Conservation (phyloP, 1,284 basidiomycete genomes). For the Malassezia slooffiae region DNA sequence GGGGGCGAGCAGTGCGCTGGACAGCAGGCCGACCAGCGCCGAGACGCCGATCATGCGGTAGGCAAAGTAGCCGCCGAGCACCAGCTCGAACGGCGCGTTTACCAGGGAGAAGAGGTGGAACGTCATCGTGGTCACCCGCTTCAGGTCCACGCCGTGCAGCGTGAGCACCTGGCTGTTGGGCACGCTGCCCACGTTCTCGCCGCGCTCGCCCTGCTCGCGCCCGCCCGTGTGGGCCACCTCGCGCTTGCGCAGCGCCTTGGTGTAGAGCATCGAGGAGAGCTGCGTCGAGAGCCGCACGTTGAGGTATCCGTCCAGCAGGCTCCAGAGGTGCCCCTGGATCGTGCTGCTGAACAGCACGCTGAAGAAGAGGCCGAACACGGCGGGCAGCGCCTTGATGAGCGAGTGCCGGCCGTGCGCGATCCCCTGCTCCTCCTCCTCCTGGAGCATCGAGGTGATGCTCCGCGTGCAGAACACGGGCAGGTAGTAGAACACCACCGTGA, state of each 20-base stretch:
- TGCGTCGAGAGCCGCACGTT: constrained; percentile 11
- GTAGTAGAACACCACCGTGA: constrained; percentile 9
- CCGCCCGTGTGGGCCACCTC: background rate
- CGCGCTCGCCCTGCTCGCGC: background rate
- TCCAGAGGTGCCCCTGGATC: constrained; percentile 11
- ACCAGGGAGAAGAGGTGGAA: constrained; percentile 10
- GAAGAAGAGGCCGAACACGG: constrained; percentile 8
- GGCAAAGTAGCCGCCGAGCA: constrained; percentile 16
- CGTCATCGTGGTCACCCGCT: constrained; percentile 5
- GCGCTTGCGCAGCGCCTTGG: constrained; percentile 9
- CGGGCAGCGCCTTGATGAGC: constrained; percentile 2
- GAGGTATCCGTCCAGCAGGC: constrained; percentile 6
- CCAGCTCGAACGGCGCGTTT: constrained; percentile 11
- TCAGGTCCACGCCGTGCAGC: constrained; percentile 13
- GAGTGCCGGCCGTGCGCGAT: background rate
- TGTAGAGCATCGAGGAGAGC: constrained; percentile 11
- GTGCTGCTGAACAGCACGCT: constrained; percentile 13
- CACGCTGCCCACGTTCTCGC: background rate
- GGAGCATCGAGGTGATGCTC: constrained; percentile 7
- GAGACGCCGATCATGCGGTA: constrained; percentile 11
- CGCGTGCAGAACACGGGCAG: constrained; percentile 11
- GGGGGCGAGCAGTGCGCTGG: constrained; percentile 9
- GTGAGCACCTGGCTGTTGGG: constrained; percentile 7
- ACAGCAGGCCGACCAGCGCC: constrained; percentile 7
- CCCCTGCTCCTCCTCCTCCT: background rate